Evolutionary conservation across 139 green algal genomes (phyloP), one percentile per base, ranked within the genome.

Genomic region (Chlamydomonas sphaeroides): DNA sequence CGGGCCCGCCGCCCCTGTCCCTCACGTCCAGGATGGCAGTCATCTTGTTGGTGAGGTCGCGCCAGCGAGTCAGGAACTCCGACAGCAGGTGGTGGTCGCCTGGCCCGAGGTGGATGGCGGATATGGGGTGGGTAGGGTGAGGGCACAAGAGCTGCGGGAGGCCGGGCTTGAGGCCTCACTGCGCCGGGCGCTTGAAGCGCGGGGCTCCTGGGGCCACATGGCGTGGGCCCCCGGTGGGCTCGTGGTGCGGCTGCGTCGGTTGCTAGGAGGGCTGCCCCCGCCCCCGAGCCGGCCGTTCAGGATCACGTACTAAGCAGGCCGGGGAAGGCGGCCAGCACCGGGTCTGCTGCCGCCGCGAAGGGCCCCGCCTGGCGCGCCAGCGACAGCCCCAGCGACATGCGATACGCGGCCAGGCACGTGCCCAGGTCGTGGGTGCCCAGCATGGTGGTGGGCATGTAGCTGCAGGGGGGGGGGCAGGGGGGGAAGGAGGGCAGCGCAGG

Each of bases 381-480:
- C 26, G 82, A 72, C 41, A 90, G 86, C 35, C 53, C 59, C 6
- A 91, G 68, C 15, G 33, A 65, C 33, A 86, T 67, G 23, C 79
- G 74, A 69, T 85, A 87, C 36, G 83, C 63, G 33, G 62, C 89
- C 65, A 93, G 63, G 5, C 78, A 57, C 32, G 63, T 80, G 38
- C 36, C 86, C 45, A 89, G 62, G 73, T 88, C 80, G 6, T 76
- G 51, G 8, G 79, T 51, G 26, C 73, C 86, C 23, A 91, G 66
- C 74, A 91, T 80, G 18, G 86, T 93, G 51, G 59, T 38, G 1
- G 89, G 89, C 84, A 91, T 89, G 63, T 79, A 89, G 30, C 89
- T 90, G 88, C 30, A 20, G 61, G 32, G 30, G 39, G 20, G 49
- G 25, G 23, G 51, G 32, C 48, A 3, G 66, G 2, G 8, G 25